Evolutionary conservation across 2,329 filamentous ascomycete genomes (phyloP), one percentile per base, ranked within the genome.

Genomic region (Aspergillus versicolor): DNA sequence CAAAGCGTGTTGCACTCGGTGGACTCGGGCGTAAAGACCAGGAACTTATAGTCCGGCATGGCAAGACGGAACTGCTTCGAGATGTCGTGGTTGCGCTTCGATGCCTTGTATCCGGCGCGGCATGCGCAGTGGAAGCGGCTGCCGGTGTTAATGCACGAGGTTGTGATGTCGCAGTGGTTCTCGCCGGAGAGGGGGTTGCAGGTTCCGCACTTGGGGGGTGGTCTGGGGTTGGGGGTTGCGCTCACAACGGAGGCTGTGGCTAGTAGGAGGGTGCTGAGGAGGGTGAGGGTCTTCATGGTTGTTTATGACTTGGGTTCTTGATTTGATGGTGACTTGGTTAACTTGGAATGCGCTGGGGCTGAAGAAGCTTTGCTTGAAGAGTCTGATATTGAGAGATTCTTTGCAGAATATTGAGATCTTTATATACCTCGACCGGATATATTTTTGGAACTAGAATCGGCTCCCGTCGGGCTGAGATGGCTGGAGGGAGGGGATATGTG

Each of bases 91-190:
- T 75, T 69, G 41, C 65, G 8, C 17, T 55, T 24, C 17, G 68
- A 72, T 30, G 73, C 70, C 66, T 76, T 76, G 61, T 73, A 76
- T 40, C 74, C 74, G 19, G 74, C 74, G 54, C 73, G 73, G 58
- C 74, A 76, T 63, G 74, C 74, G 54, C 74, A 76, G 65, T 76
- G 73, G 71, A 75, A 76, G 21, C 66, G 59, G 5, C 63, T 64
- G 49, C 74, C 74, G 1, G 73, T 76, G 66, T 71, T 76, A 61
- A 77, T 78, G 64, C 76, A 78, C 6, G 76, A 77, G 22, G 76
- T 78, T 13, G 74, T 77, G 42, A 73, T 64, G 58, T 78, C 72
- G 61, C 76, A 78, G 57, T 63, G 60, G 61, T 77, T 77, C 49
- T 73, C 46, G 55, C 73, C 74, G 4, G 73, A 72, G 57, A 73